Conservation (phyloP, 2,329 filamentous ascomycete genomes). For the Tricladium varicosporioides region DNA sequence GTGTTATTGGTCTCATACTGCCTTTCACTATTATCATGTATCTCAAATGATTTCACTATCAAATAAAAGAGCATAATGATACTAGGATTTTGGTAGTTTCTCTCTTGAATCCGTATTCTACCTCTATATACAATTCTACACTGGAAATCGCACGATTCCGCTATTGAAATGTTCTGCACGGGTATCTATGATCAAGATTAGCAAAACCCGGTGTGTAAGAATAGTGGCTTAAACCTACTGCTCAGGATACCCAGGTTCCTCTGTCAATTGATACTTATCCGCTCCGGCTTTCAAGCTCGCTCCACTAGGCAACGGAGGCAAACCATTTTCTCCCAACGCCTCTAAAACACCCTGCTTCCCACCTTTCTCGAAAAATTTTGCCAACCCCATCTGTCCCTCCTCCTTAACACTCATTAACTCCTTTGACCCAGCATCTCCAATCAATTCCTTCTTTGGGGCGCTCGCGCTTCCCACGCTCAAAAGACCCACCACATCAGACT, state of each 20-base stretch:
- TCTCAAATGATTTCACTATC: too few relatives aligned
- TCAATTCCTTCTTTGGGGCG: conserved; percentile 76
- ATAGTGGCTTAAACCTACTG: conserved; percentile 50
- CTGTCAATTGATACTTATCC: conserved; percentile 65
- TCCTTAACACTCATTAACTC: conserved; percentile 72
- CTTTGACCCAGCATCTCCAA: conserved; percentile 73
- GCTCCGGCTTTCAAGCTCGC: conserved; percentile 50
- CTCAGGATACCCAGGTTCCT: conserved; percentile 69
- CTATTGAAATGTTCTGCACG: conserved; percentile 61
- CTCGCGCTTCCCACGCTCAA: conserved; percentile 81
- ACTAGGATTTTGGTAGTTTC: too few relatives aligned
- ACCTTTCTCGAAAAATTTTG: conserved; percentile 69
- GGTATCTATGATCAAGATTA: conserved; percentile 50
- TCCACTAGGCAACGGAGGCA: conserved; percentile 84
- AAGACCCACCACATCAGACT: conserved; percentile 82
- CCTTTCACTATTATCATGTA: too few relatives aligned
- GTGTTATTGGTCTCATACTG: too few relatives aligned
- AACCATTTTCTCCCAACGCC: conserved; percentile 70
- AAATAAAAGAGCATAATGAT: too few relatives aligned
- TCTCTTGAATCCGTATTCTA: too few relatives aligned
- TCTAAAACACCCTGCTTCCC: conserved; percentile 47
- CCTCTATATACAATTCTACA: conserved; percentile 27
- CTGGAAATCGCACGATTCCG: too few relatives aligned
- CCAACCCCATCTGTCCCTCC: conserved; percentile 71
- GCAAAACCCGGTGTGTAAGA: conserved; percentile 12